These are phyloP conservation scores for Dictyostelium firmibasis DNA, from an alignment of 78 protist genomes.

Conservation along the genomic window DNA sequence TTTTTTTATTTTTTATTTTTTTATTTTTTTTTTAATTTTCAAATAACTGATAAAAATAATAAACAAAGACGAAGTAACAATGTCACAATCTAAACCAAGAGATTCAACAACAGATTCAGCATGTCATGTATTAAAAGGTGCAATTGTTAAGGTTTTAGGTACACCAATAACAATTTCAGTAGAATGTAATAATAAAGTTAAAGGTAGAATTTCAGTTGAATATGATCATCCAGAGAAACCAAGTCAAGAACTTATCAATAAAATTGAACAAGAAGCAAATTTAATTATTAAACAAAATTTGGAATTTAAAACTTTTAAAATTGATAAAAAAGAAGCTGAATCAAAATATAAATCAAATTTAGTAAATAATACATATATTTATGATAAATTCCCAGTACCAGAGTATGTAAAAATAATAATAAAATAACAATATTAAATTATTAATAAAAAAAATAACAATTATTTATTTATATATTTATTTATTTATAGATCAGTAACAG, in stretches of 20 bases:
- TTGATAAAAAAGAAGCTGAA: conserved; percentile 65
- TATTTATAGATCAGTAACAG: conserved; percentile 33
- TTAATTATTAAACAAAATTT: conserved; percentile 40
- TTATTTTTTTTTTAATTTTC: not conserved
- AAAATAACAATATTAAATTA: not conserved
- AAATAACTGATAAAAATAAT: too few species aligned
- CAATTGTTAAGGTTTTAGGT: conserved; percentile 42
- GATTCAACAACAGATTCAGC: conserved; percentile 73
- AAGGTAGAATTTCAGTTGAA: conserved; percentile 63
- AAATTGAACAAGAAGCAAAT: conserved; percentile 55
- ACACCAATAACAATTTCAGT: conserved; percentile 61
- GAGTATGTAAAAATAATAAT: conserved; percentile 29
- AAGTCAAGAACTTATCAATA: conserved; percentile 8
- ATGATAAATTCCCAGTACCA: conserved; percentile 78
- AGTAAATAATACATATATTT: conserved; percentile 69
- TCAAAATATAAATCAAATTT: conserved; percentile 21
- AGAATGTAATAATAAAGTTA: conserved; percentile 43
- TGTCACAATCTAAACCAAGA: conserved; percentile 25
- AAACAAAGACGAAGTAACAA: not conserved
- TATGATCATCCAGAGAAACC: conserved; percentile 32
- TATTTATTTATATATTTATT: not conserved
- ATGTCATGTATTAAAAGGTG: conserved; percentile 73
- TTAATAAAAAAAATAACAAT: not conserved
- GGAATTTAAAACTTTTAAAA: conserved; percentile 5
- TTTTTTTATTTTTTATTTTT: not conserved